These are phyloP conservation scores for Ophiocordyceps sinensis DNA, from an alignment of 2,329 filamentous ascomycete species.

Conservation along the genomic window DNA sequence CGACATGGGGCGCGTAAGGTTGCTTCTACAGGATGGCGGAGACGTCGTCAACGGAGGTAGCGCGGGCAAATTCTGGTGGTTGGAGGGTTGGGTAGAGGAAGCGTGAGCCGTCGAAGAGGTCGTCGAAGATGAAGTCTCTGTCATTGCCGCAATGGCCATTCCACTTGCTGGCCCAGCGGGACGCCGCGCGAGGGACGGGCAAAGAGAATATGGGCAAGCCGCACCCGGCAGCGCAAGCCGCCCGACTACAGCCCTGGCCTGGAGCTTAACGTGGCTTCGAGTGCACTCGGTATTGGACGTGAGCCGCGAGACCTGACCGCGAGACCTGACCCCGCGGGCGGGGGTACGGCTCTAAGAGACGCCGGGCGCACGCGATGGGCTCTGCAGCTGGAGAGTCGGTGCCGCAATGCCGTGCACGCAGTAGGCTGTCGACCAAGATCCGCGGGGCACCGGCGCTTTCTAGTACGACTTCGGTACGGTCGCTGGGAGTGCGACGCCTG, in stretches of 20 bases:
- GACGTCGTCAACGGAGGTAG: slow-evolving; percentile 45
- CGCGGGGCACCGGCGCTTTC: background rate
- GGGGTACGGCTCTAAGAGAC: background rate
- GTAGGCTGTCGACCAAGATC: background rate
- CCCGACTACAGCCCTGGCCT: background rate
- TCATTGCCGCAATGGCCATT: slow-evolving; percentile 37
- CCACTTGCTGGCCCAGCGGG: slow-evolving; percentile 11
- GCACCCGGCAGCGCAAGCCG: slow-evolving; percentile 1
- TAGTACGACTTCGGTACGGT: too few species aligned
- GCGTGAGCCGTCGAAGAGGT: slow-evolving; percentile 35
- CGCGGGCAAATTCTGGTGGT: slow-evolving; percentile 37
- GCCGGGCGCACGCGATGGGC: background rate
- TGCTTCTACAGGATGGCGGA: slow-evolving; percentile 42
- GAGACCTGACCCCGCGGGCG: slow-evolving; percentile 1
- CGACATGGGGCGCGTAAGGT: slow-evolving; percentile 51
- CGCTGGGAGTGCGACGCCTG: background rate
- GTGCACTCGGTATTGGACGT: background rate
- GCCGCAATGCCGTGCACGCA: background rate
- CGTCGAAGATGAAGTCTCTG: slow-evolving; percentile 38
- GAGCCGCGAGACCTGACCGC: background rate
- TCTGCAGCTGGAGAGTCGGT: background rate
- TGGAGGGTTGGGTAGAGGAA: slow-evolving; percentile 27
- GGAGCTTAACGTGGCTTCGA: background rate
- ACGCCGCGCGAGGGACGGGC: background rate
- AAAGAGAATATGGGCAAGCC: background rate